Base-by-base conservation (phyloP, 441 rosid species). In the Macaranga tanarius region DNA sequence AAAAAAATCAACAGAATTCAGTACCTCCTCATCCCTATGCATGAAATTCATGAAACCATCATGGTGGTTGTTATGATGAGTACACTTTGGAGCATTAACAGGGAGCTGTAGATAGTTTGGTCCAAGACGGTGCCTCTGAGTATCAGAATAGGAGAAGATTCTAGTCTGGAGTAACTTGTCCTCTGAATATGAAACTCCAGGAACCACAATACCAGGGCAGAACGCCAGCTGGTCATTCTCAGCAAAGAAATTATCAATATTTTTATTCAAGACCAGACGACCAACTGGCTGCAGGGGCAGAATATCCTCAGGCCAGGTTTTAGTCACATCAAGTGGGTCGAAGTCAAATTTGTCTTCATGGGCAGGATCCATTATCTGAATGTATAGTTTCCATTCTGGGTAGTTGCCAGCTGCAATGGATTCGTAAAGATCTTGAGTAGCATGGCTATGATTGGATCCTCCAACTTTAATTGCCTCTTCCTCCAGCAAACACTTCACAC, bases 91-190 rank as follows among this genome's bases (percentile, higher is more conserved):
- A 67, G 99, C 92, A 87, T 95, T 95, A 51, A 76, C 96, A 16
- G 98, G 99, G 58, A 93, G 92, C 62, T 87, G 97, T 72, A 95
- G 86, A 83, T 95, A 95, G 84, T 93, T 95, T n/a, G 99, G 99
- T 74, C 98, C 98, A 52, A 93, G 99, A 56, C 99, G 97, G 82
- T 95, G 97, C 84, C 99, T 91, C 86, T 95, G 99, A 25, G 98
- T 93, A 79, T 95, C 99, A 59, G 95, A 38, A 69, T 95, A 95
- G 17, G 99, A 89, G 81, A 95, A 95, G 80, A 95, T 83, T 22
- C 98, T 83, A 77, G 82, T 80, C 88, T 93, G 99, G 67, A 95
- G 99, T 51, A 95, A 67, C 79, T 95, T 93, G 81, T 95, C 99
- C 75, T 95, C 88, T 22, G 99, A 92, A 76, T 92, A 95, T 60